Base-by-base conservation (phyloP, 148 eudicot species). In the Dysphania ambrosioides region DNA sequence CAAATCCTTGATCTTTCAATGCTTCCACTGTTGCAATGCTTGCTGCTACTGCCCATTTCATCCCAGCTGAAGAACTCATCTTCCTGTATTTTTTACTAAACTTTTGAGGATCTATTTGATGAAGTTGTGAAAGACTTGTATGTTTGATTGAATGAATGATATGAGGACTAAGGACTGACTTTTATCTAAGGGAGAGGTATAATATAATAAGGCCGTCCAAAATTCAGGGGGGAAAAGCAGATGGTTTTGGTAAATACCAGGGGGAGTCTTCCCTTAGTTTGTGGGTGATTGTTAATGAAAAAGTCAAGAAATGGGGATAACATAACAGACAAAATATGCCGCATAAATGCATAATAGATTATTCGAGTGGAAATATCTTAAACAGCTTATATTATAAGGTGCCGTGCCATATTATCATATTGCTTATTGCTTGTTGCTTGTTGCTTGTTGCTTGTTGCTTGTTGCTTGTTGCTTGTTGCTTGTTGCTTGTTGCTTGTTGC, bases 1-100 rank as follows among this genome's bases (percentile, higher is more conserved):
- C 74, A 55, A 78, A 21, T 13, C 80, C 80, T 49, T 72, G 80
- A 72, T 78, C 80, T 53, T 72, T 78, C 11, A 72, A 18, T 32
- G 76, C 76, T 26, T 64, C 75, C 3, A 71, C 80, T 70, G 79
- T 53, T 61, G 74, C 79, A 7, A 77, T 68, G 6, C 79, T 61
- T 44, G 69, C 59, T 60, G 76, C 75, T 42, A 59, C 64, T 26
- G n/a, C 26, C 75, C 66, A 72, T 13, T 62, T 38, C 49, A 12
- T 30, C 9, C 36, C 41, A 27, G 38, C 13, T 42, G 62, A 31
- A 4, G 62, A 35, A 61, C 51, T 73, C 69, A 63, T 47, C 19
- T 27, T 72, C 24, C 16, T 44, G 51, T n/a, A n/a, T n/a, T n/a
- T n/a, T n/a, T n/a, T n/a, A n/a, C 5, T 36, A 1, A 36, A 36